Evolutionary conservation across 139 green algal species (phyloP), one percentile per base, ranked within the genome.

Genomic region (Volvox reticuliferus): DNA sequence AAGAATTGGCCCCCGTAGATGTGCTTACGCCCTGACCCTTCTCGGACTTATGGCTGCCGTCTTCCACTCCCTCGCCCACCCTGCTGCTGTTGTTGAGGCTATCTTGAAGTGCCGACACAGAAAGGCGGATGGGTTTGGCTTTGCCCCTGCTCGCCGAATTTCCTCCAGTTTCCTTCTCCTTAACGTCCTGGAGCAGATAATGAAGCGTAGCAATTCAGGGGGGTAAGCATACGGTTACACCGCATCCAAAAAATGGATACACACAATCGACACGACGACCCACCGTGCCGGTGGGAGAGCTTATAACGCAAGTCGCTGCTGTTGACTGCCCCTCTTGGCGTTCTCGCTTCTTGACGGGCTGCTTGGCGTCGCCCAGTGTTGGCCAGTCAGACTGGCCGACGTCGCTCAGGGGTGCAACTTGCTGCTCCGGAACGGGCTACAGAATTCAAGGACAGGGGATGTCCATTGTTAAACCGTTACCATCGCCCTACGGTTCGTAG

Each of bases 331-430:
- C 77, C 33, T 86, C 67, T 19, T 44, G 61, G 33, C 69, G 75
- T 36, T 96, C 94, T 68, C 96, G 95, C 93, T 97, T 97, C 65
- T 94, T 94, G 6, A 93, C 50, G 3, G 95, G 94, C 79, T 97
- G 93, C 84, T 98, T 98, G 12, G 96, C 94, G 86, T 98, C 96
- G 0, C 93, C 97, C 44, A 99, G 92, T 0, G 96, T 95, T 0
- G 97, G 97, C 97, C 97, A 99, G n/a, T 88, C 80, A 1, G 82
- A 76, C 0, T 87, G 75, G 28, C 37, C 73, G 5, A 89, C 89
- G 18, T 89, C 91, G 22, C 79, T 78, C 67, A 91, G 75, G 1
- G 85, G 82, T 9, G 69, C 82, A 37, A 88, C 90, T 20, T 84
- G 76, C 22, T 75, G 16, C 19, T 73, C 90, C 35, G 71, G 61